Evolutionary conservation across 441 rosid species (phyloP), one percentile per base, ranked within the genome.

Genomic region (Erodium texanum): DNA sequence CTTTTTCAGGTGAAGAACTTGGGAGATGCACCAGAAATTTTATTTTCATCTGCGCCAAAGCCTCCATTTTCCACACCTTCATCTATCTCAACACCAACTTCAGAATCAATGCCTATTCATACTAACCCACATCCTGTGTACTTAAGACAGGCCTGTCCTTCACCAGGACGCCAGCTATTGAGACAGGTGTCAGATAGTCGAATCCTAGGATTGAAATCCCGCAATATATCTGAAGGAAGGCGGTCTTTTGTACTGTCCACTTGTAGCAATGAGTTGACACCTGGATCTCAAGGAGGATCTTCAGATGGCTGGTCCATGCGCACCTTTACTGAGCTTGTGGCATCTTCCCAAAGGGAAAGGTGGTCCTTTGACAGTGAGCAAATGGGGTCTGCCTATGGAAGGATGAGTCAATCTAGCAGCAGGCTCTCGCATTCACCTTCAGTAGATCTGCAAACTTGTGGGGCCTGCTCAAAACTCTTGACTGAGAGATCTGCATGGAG

Each of bases 251-350:
- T 69, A 54, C 69, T 69, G 67, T 84, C 89, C 56, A 76, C 85
- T 15, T 78, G 87, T 87, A 73, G 85, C 75, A 80, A 79, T 66
- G 87, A 83, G 73, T 82, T 81, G 32, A 75, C 73, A 65, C 70
- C 74, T 69, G 92, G 84, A 24, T 88, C 90, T 66, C 77, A 70
- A 71, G 76, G 85, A 50, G 89, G 84, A 56, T 83, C 92, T 81
- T 94, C 94, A 67, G 96, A 88, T 78, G 77, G 84, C 74, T 89
- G 92, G 96, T 89, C 98, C 16, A 82, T 82, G 81, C 85, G 82
- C 63, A 92, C 94, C 68, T 87, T 87, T 71, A 81, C 99, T 69
- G 99, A 92, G 68, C 86, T 83, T 70, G 79, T 83, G 90, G 85
- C 96, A 29, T 73, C 82, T 70, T 86, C 98, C 71, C 82, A 77